A percentile compares a stretch with the other conserved stretches of the same genome.
Evolutionary conservation across 1,284 basidiomycete species (phyloP).

Genomic region (Ceratobasidium sp.): DNA sequence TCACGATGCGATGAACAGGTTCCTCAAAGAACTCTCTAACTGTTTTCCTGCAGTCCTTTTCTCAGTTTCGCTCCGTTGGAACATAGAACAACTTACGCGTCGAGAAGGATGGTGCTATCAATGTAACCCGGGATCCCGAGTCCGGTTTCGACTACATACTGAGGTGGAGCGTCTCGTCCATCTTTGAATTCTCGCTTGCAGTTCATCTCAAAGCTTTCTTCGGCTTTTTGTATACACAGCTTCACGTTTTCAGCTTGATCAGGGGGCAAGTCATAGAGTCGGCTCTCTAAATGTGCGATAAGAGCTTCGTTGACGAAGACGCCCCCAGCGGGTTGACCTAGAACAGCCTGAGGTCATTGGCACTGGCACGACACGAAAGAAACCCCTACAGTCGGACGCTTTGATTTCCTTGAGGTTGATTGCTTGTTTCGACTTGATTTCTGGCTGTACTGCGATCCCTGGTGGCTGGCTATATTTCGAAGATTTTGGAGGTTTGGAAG

Average conservation of each 20-base stretch:
- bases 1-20: background rate
- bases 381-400: background rate
- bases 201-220: slow-evolving; percentile 19
- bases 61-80: background rate
- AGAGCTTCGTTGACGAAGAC: slow-evolving; percentile 1
- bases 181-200: slow-evolving; percentile 7
- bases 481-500: too few relatives aligned
- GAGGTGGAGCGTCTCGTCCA: too few relatives aligned
- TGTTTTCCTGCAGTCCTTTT: background rate
- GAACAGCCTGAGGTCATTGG: background rate
- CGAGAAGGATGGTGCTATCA: slow-evolving; percentile 1
- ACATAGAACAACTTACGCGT: background rate
- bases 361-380: background rate
- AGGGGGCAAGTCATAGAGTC: background rate
- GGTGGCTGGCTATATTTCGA: too few relatives aligned
- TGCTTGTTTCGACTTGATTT: too few relatives aligned
- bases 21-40: slow-evolving; percentile 12
- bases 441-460: too few relatives aligned
- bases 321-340: slow-evolving; percentile 5
- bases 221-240: slow-evolving; percentile 12
- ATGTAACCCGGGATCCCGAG: slow-evolving; percentile 4
- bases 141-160: slow-evolving; percentile 5
- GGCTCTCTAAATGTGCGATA: background rate
- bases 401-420: slow-evolving; percentile 14
- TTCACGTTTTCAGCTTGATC: slow-evolving; percentile 10